Evolutionary conservation across 371 early-diverging fungal species (phyloP), one percentile per base, ranked within the genome.

Genomic region (Fennellomyces sp.): DNA sequence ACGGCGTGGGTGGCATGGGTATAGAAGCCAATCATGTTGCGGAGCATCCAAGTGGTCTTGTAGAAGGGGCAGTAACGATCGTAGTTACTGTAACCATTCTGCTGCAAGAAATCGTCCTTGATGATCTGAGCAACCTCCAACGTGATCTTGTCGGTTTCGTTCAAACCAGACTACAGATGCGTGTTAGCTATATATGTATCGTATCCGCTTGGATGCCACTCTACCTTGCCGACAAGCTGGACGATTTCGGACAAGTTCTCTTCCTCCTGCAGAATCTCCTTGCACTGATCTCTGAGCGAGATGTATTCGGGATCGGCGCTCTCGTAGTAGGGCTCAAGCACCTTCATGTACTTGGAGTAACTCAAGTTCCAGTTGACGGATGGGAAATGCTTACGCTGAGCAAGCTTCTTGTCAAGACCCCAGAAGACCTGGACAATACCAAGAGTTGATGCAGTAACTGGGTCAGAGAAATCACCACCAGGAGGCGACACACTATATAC

Each of bases 381-480:
- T 10, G 99, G 99, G 91, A 99, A 99, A 85, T 99, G 99, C 87
- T 99, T 99, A 73, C 99, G 91, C 81, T 99, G 99, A 23, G 99
- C 99, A 41, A 99, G 87, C 84, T 99, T 99, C 89, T 99, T 99
- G 83, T 99, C 99, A 63, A 99, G 83, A 64, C 99, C 99, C 99
- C 99, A 99, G 86, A 99, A 99, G 45, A 99, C 99, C 75, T 99
- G 99, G 2, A 99, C 99, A 77, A 99, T 99, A 84, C 99, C 91
- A 35, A 99, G 87, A 5, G 99, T 99, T 10, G 99, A 93, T 21
- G 97, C 85, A 26, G 99, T 99, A 35, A 99, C 99, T 29, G 99
- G 99, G 81, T 99, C 99, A 57, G 99, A 97, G 81, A 99, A 99
- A 82, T 99, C 99, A 86, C 98, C 98, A 73, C 99, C 99, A n/a